These are phyloP conservation scores for Penicillium egyptiacum DNA, from an alignment of 495 filamentous ascomycete genomes.

Conservation along the genomic window DNA sequence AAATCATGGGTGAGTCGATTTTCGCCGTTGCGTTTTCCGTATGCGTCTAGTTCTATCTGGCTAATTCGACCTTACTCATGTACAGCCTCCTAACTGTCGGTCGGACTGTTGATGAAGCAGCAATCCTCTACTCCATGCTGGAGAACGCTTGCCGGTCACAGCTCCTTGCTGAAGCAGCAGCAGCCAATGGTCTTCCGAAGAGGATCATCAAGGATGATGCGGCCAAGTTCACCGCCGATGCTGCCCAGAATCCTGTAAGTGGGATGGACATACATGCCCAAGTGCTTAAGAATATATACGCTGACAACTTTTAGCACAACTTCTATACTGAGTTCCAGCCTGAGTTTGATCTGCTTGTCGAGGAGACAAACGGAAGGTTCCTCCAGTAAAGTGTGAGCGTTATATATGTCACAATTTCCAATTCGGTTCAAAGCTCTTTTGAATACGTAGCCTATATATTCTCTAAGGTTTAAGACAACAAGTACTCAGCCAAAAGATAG, in stretches of 20 bases:
- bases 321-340: slow-evolving; percentile 50
- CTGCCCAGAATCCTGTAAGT: slow-evolving; percentile 44
- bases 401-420: slow-evolving; percentile 5
- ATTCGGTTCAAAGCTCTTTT: slow-evolving; percentile 7
- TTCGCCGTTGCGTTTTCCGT: not conserved
- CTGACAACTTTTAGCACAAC: slow-evolving; percentile 36
- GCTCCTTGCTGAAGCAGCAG: slow-evolving; percentile 62
- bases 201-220: slow-evolving; percentile 48
- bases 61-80: not conserved
- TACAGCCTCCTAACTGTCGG: slow-evolving; percentile 59
- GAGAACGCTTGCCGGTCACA: slow-evolving; percentile 68
- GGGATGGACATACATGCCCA: not conserved
- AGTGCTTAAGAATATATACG: not conserved
- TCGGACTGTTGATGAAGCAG: slow-evolving; percentile 63
- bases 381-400: slow-evolving; percentile 25
- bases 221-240: slow-evolving; percentile 41
- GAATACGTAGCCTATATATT: not conserved
- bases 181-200: slow-evolving; percentile 56
- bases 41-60: slow-evolving; percentile 2
- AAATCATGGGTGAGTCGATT: slow-evolving; percentile 56
- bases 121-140: slow-evolving; percentile 65
- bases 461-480: not conserved
- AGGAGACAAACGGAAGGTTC: slow-evolving; percentile 45
- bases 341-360: slow-evolving; percentile 46
- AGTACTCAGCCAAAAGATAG: too few relatives aligned